Evolutionary conservation across 306 rosid species (phyloP).

Genomic region (Cicer arietinum): DNA sequence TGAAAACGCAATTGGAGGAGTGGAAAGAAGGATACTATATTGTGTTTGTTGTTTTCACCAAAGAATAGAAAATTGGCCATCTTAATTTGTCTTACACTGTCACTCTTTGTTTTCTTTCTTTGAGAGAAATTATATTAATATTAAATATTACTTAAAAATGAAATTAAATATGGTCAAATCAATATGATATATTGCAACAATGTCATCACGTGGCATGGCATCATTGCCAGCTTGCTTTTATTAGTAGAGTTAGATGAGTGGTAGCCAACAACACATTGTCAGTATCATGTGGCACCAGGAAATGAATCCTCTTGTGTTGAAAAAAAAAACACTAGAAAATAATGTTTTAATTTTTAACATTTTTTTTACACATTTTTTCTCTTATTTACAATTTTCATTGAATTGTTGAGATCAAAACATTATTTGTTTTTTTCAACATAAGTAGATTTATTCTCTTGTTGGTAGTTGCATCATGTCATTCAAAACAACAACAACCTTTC

Average conservation of each 20-base stretch:
- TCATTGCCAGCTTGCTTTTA: slow-evolving; percentile 52
- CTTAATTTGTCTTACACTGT: slow-evolving; percentile 21
- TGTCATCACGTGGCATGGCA: slow-evolving; percentile 48
- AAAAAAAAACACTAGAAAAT: too few species aligned
- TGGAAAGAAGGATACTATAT: slow-evolving; percentile 24
- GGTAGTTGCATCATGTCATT: not conserved
- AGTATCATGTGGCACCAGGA: slow-evolving; percentile 23
- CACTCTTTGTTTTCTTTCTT: slow-evolving; percentile 11
- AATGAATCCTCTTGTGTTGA: too few species aligned
- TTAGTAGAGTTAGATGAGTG: slow-evolving; percentile 34
- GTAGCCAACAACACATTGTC: slow-evolving; percentile 36
- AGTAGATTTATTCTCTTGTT: too few species aligned
- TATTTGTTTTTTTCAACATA: too few species aligned
- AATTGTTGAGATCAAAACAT: too few species aligned
- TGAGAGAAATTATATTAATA: not conserved
- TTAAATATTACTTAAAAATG: not conserved
- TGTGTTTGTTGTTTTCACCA: slow-evolving; percentile 9
- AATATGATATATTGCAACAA: slow-evolving; percentile 1
- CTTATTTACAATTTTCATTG: too few species aligned
- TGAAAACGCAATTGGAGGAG: slow-evolving; percentile 24
- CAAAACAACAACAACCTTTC: slow-evolving; percentile 12
- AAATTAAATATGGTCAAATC: slow-evolving; percentile 35
- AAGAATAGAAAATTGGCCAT: slow-evolving; percentile 38
- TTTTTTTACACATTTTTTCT: too few species aligned
- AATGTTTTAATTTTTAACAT: too few species aligned